phyloP scores from a whole-genome alignment of 192 early-diverging fungal species.

The Linnemannia hyalina region DNA sequence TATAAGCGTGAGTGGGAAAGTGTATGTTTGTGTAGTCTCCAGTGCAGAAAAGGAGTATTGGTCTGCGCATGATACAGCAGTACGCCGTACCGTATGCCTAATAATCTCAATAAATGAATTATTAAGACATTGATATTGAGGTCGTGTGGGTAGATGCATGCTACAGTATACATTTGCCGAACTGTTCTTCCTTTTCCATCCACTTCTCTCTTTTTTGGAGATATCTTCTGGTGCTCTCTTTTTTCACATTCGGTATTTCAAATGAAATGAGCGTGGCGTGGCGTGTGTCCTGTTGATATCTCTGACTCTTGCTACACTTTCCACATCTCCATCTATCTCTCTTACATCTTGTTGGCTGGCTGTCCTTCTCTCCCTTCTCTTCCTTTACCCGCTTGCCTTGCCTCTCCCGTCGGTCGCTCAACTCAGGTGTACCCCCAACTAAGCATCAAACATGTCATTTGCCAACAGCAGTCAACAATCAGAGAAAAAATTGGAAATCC shows the following conservation, averaged over 20 bases:
- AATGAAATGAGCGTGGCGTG: conserved; percentile 8
- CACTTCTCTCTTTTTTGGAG: background rate
- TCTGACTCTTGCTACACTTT: background rate
- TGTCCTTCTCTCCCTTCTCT: background rate
- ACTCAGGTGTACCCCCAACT: background rate
- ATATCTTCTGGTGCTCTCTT: background rate
- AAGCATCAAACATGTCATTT: too few relatives aligned
- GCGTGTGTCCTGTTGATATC: background rate
- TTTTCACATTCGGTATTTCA: conserved; percentile 3
- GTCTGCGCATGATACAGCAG: background rate
- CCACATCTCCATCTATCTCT: background rate
- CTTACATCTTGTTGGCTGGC: background rate
- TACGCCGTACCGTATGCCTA: background rate
- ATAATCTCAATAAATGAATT: conserved; percentile 2
- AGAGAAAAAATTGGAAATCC: background rate
- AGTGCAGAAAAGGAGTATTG: background rate
- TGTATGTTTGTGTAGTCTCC: background rate
- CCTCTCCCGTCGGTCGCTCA: background rate
- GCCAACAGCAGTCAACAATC: background rate
- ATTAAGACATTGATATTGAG: background rate
- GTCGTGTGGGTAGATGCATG: background rate
- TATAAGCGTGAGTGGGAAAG: background rate
- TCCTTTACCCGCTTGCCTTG: background rate
- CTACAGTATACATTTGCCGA: background rate
- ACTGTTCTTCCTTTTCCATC: background rate